A percentile compares a stretch with the other conserved stretches of the same genome.
Evolutionary conservation across 768 basidiomycete genomes (phyloP).

Genomic region (Roridomyces roridus): DNA sequence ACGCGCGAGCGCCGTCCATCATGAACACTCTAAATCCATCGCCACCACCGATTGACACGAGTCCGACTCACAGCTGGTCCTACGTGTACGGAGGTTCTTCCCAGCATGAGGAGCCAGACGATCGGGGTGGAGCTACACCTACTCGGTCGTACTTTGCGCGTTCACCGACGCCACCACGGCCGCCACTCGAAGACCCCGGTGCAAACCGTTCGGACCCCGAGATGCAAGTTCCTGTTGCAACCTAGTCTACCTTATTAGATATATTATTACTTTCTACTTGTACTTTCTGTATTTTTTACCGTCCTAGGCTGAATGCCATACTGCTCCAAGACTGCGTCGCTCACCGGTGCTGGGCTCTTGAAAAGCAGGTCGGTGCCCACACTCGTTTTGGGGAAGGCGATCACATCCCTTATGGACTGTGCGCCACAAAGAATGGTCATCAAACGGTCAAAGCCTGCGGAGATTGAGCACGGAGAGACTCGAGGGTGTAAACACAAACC

Average conservation of each 20-base stretch:
- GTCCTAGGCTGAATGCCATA: conserved; percentile 60
- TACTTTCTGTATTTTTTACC: conserved; percentile 22
- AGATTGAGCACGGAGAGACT: conserved; percentile 16
- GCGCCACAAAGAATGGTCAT: conserved; percentile 91
- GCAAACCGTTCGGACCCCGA: conserved; percentile 31
- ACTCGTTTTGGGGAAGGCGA: conserved; percentile 94
- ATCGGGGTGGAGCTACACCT: conserved; percentile 52
- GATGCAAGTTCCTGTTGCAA: conserved; percentile 27
- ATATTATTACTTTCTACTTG: conserved; percentile 23
- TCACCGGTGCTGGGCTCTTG: conserved; percentile 78
- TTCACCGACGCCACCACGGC: conserved; percentile 26
- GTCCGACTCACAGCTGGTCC: conserved; percentile 27
- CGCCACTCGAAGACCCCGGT: conserved; percentile 31
- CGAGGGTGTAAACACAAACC: conserved; percentile 49
- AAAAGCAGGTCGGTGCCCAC: conserved; percentile 87
- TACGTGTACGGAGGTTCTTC: conserved; percentile 28
- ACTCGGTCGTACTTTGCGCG: conserved; percentile 42
- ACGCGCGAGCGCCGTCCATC: conserved; percentile 20
- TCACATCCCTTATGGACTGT: conserved; percentile 91
- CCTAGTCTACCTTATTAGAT: conserved; percentile 6
- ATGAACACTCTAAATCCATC: conserved; percentile 29
- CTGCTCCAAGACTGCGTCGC: conserved; percentile 57
- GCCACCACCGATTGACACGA: conserved; percentile 30
- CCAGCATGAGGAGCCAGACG: conserved; percentile 21
- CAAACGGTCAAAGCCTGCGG: conserved; percentile 87